These are phyloP conservation scores for Suillus bovinus DNA, from an alignment of 768 basidiomycete species.

Conservation along the genomic window DNA sequence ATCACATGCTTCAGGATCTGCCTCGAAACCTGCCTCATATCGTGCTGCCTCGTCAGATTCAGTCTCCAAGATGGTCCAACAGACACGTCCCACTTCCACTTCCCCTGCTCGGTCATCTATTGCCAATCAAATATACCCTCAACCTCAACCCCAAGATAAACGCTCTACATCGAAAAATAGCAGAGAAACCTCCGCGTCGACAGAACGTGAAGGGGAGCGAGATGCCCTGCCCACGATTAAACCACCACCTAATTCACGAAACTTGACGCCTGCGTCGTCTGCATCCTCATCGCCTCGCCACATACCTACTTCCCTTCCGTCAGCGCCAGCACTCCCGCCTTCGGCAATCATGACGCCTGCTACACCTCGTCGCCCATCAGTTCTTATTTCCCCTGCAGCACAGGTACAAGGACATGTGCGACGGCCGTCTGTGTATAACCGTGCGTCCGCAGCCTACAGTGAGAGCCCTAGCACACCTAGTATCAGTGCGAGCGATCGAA, in stretches of 20 bases:
- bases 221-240: conserved; percentile 23
- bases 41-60: conserved; percentile 30
- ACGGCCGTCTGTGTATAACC: conserved; percentile 42
- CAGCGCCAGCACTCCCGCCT: conserved; percentile 37
- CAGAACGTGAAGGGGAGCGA: conserved; percentile 19
- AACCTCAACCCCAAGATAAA: conserved; percentile 6
- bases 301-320: conserved; percentile 37
- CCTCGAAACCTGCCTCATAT: conserved; percentile 25
- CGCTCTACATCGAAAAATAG: conserved; percentile 20
- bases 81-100: conserved; percentile 16
- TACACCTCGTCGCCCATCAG: conserved; percentile 42
- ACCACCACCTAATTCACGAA: conserved; percentile 40
- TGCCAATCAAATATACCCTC: conserved; percentile 4
- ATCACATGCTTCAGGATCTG: conserved; percentile 12
- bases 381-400: conserved; percentile 37
- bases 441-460: conserved; percentile 42
- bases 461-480: conserved; percentile 35
- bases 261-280: conserved; percentile 58
- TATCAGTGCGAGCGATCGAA: conserved; percentile 40
- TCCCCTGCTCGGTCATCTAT: conserved; percentile 28
- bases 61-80: conserved; percentile 1
- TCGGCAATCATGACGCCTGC: conserved; percentile 44
- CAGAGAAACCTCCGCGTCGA: conserved; percentile 29
- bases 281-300: conserved; percentile 58
- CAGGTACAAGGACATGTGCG: conserved; percentile 30